These are phyloP conservation scores for Discostella stelligera DNA, from an alignment of 352 stramenopile species.

Conservation along the genomic window DNA sequence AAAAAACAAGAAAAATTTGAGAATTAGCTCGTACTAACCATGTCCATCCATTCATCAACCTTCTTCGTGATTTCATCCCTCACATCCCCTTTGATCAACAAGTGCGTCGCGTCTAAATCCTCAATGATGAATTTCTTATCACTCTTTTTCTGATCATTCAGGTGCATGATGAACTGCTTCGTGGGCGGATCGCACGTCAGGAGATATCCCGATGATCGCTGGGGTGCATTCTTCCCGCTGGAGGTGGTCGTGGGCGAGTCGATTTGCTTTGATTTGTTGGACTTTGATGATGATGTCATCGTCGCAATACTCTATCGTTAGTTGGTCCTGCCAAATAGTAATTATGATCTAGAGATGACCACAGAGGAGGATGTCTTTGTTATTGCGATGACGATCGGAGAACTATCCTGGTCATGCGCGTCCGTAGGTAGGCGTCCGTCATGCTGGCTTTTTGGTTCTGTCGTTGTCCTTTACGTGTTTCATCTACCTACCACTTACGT, in stretches of 20 bases:
- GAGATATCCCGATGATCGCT: conserved; percentile 61
- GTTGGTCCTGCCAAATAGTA: too few relatives aligned
- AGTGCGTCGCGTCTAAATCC: conserved; percentile 78
- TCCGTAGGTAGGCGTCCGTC: too few relatives aligned
- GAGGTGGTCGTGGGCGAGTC: neutral
- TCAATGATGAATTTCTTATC: conserved; percentile 81
- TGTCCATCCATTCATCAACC: conserved; percentile 75
- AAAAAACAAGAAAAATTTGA: neutral
- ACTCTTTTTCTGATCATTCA: conserved; percentile 65
- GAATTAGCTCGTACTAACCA: conserved; percentile 25
- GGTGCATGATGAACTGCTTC: conserved; percentile 75
- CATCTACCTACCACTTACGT: too few relatives aligned
- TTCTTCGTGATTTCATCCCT: conserved; percentile 68
- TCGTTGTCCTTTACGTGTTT: too few relatives aligned
- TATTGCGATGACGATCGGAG: too few relatives aligned
- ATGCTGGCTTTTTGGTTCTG: too few relatives aligned
- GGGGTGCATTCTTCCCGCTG: neutral
- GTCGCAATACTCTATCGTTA: neutral
- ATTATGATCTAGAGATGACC: too few relatives aligned
- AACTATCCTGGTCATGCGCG: too few relatives aligned
- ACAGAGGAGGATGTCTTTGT: too few relatives aligned
- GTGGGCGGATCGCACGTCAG: conserved; percentile 74
- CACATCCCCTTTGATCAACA: conserved; percentile 70
- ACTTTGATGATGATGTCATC: conserved; percentile 12
- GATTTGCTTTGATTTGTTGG: conserved; percentile 12